phyloP scores from a whole-genome alignment of 306 rosid species.

The Quercus cerris region DNA sequence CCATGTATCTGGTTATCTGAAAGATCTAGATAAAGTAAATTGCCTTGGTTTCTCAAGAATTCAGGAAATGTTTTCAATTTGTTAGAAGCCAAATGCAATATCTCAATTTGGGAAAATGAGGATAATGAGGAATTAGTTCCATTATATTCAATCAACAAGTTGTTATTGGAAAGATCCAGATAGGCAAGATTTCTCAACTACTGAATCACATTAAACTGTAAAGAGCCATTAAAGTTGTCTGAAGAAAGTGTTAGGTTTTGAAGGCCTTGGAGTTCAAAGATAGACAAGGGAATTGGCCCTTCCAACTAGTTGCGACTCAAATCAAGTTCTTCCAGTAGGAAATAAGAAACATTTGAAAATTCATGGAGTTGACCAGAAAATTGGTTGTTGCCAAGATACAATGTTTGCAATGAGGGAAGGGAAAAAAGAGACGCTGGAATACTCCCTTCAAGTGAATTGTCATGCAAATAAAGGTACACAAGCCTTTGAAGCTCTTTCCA shows the following conservation, averaged over 20 bases:
- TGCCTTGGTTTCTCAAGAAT: too few species aligned
- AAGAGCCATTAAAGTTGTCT: conserved; percentile 2
- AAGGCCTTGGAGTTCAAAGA: neutral
- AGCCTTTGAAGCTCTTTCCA: too few species aligned
- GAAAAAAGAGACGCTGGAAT: neutral
- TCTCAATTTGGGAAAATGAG: neutral
- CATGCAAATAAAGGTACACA: fast-evolving
- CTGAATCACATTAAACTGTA: neutral
- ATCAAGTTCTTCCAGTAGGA: neutral
- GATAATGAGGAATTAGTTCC: neutral
- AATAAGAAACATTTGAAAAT: neutral
- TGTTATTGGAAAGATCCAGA: too few species aligned
- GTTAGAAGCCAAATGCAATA: neutral
- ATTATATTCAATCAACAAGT: neutral
- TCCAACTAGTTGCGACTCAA: neutral
- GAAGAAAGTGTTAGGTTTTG: neutral
- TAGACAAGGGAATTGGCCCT: neutral
- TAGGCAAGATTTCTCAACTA: neutral
- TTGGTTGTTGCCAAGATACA: conserved; percentile 12
- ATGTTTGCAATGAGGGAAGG: conserved; percentile 9
- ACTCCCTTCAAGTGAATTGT: too few species aligned
- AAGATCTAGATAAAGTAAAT: conserved; percentile 25
- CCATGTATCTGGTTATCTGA: conserved; percentile 38
- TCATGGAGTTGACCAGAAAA: conserved; percentile 25
- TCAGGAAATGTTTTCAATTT: neutral